phyloP scores from a whole-genome alignment of 306 rosid species.

The Phaseolus lunatus region DNA sequence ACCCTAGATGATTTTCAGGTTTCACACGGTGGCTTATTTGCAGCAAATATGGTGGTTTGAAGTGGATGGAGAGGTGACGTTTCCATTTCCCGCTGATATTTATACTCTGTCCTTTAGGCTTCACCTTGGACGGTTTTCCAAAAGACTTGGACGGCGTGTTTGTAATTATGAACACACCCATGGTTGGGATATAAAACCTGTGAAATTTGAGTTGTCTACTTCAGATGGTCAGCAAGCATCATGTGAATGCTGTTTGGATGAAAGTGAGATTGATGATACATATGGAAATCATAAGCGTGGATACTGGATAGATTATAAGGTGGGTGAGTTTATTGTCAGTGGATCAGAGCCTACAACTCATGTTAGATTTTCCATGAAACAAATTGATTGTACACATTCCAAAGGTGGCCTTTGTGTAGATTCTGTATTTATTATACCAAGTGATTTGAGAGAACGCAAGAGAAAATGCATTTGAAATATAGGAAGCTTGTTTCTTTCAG shows the following conservation, averaged over 20 bases:
- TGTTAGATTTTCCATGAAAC: slow-evolving; percentile 93
- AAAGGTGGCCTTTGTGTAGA: slow-evolving; percentile 92
- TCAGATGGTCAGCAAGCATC: slow-evolving; percentile 79
- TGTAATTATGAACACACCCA: slow-evolving; percentile 87
- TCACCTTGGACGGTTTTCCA: slow-evolving; percentile 82
- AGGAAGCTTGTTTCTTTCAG: slow-evolving; percentile 38
- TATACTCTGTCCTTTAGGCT: slow-evolving; percentile 86
- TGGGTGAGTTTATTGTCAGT: slow-evolving; percentile 78
- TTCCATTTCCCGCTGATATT: slow-evolving; percentile 84
- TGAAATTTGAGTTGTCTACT: slow-evolving; percentile 74
- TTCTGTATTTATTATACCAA: slow-evolving; percentile 78
- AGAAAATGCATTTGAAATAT: slow-evolving; percentile 59
- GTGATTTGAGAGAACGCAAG: slow-evolving; percentile 59
- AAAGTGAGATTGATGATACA: slow-evolving; percentile 56
- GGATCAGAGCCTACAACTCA: slow-evolving; percentile 67
- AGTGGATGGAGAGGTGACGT: slow-evolving; percentile 78
- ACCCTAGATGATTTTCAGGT: slow-evolving; percentile 63
- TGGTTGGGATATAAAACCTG: slow-evolving; percentile 92
- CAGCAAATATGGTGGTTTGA: slow-evolving; percentile 99
- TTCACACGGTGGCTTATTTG: slow-evolving; percentile 78
- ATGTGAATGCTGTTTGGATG: slow-evolving; percentile 72
- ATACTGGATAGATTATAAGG: slow-evolving; percentile 92
- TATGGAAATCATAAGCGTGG: slow-evolving; percentile 79
- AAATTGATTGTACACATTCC: slow-evolving; percentile 87
- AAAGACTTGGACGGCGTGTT: slow-evolving; percentile 81